Base-by-base conservation (phyloP, 352 stramenopile species). In the Globisporangium alternatum region DNA sequence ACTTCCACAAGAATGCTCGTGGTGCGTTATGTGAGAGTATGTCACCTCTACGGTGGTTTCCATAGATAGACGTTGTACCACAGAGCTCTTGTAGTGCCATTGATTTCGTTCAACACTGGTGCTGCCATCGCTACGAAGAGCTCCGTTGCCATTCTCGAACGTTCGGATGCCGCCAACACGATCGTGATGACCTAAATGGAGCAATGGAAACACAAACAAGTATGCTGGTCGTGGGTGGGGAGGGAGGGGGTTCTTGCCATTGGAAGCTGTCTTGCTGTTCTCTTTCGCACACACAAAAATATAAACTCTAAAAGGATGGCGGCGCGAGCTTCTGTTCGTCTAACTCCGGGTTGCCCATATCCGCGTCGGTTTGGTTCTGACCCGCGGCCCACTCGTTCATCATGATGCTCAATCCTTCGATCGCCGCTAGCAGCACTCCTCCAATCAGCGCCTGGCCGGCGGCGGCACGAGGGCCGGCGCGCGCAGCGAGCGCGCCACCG, bases 351-450 rank as follows among this genome's bases (percentile, higher is more conserved):
- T 86, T 83, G 62, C 72, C 72, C 70, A 83, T 78, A 64, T 81
- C 74, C 31, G 80, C 75, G 15, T 76, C 66, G 48, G 78, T 67
- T 21, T 80, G 70, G 13, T 81, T 77, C 51, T 88, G 81, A 21
- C 83, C 81, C 15, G 85, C 82, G 54, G 91, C 82, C 80, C 84
- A 93, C 61, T 95, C 86, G 69, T 93, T 90, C 49, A 96, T 80
- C 90, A 98, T 97, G 70, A 99, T 98, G 66, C 93, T 97, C 71
- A 99, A 87, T 45, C 97, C 97, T 80, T 99, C 97, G 69, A 99
- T 99, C 56, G 98, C 78, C 3, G 95, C 97, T 31, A 99, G 75
- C 44, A 99, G 77, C 41, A 99, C 88, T 45, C 96, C 95, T 68
- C 97, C 97, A 59, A 99, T 96, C 30, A 98, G 75, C 10, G 97